Evolutionary conservation across 352 stramenopile species (phyloP).

Genomic region (Blastocystis sp.): DNA sequence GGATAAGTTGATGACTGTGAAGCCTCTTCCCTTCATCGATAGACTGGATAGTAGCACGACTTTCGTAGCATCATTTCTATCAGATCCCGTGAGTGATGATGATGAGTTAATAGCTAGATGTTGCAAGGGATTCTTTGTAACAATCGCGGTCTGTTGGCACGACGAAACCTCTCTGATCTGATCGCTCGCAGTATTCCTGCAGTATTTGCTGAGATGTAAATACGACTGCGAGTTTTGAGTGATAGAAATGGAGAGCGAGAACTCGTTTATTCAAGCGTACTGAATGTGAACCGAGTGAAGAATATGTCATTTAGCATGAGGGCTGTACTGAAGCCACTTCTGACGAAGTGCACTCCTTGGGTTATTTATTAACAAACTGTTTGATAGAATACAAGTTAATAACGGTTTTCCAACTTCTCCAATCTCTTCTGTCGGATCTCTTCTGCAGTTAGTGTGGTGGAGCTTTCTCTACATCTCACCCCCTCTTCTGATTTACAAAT

Average conservation of each 20-base stretch:
- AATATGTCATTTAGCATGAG: conserved; percentile 2
- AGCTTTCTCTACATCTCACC: neutral
- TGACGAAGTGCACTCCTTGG: neutral
- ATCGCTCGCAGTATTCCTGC: conserved; percentile 33
- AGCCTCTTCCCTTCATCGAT: neutral
- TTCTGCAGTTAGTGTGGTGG: neutral
- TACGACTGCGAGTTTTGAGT: neutral
- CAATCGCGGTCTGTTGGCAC: conserved; percentile 31
- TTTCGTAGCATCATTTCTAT: conserved; percentile 18
- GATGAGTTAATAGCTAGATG: neutral
- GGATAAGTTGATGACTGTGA: neutral
- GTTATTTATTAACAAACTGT: conserved; percentile 34
- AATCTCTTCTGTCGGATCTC: conserved; percentile 25
- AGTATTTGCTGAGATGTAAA: conserved; percentile 11
- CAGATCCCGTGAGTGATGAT: neutral
- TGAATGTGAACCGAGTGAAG: conserved; percentile 28
- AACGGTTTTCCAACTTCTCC: neutral
- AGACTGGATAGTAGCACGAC: neutral
- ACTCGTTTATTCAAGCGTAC: conserved; percentile 31
- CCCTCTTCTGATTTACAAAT: neutral
- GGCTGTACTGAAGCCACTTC: neutral
- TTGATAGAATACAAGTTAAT: conserved; percentile 6
- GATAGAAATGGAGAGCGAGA: conserved; percentile 50
- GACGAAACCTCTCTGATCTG: neutral
- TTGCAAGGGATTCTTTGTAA: conserved; percentile 14